These are phyloP conservation scores for Protomyces inouyei DNA, from an alignment of 1,139 yeast species.

Conservation along the genomic window DNA sequence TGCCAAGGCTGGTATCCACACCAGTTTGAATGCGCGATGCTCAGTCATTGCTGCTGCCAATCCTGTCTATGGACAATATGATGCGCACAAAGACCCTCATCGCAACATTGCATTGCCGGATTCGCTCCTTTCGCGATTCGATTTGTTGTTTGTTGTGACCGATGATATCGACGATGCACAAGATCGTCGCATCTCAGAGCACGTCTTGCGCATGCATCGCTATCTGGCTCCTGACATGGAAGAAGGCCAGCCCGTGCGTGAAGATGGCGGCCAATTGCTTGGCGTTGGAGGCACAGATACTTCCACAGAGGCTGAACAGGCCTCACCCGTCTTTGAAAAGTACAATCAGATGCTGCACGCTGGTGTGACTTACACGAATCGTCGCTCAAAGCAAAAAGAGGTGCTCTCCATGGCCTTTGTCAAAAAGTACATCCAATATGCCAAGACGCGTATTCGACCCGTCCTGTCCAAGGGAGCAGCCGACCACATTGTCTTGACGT, in stretches of 20 bases:
- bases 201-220: constrained; percentile 90
- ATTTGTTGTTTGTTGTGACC: constrained; percentile 87
- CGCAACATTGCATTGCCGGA: constrained; percentile 96
- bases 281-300: constrained; percentile 62
- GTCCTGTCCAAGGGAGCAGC: constrained; percentile 73
- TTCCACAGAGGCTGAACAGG: constrained; percentile 40
- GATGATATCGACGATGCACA: constrained; percentile 84
- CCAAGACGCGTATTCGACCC: constrained; percentile 84
- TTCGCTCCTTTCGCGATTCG: constrained; percentile 93
- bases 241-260: constrained; percentile 94
- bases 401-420: constrained; percentile 78
- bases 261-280: constrained; percentile 60
- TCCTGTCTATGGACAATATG: constrained; percentile 96
- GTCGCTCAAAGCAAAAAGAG: constrained; percentile 49
- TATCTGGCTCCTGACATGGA: constrained; percentile 80
- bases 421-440: constrained; percentile 88
- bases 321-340: constrained; percentile 68
- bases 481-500: constrained; percentile 72
- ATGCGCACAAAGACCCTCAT: constrained; percentile 93
- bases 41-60: constrained; percentile 98
- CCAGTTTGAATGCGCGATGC: constrained; percentile 93
- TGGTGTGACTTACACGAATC: constrained; percentile 53
- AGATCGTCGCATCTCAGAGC: constrained; percentile 87
- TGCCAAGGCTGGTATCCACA: constrained; percentile 97
- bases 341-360: constrained; percentile 79